Percentiles rank a stretch among this genome's conserved stretches.
Conservation (phyloP, 2,329 filamentous ascomycete genomes). For the Amylocarpus encephaloides region DNA sequence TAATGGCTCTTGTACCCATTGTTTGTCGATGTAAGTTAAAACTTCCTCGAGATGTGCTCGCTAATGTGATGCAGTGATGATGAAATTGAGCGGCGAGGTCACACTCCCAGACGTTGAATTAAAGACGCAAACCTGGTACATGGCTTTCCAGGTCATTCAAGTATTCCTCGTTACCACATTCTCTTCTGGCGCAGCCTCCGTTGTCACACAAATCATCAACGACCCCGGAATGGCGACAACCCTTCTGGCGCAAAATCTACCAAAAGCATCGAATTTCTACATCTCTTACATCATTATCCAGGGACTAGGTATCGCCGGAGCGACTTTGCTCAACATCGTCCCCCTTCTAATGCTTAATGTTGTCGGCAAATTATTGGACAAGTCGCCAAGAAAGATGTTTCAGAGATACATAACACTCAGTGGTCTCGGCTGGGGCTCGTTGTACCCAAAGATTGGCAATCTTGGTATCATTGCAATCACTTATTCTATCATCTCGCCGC, state of each 20-base stretch:
- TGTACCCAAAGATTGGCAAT: slow-evolving; percentile 75
- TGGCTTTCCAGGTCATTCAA: slow-evolving; percentile 82
- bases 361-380: slow-evolving; percentile 67
- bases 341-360: slow-evolving; percentile 69
- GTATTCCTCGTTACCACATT: slow-evolving; percentile 86
- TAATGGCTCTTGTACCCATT: slow-evolving; percentile 80
- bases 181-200: slow-evolving; percentile 70
- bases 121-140: slow-evolving; percentile 85
- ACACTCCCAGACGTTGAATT: slow-evolving; percentile 75
- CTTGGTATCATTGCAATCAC: slow-evolving; percentile 75
- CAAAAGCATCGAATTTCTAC: slow-evolving; percentile 87
- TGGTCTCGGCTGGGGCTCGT: slow-evolving; percentile 73
- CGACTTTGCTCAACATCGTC: slow-evolving; percentile 63
- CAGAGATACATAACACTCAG: slow-evolving; percentile 68
- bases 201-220: slow-evolving; percentile 55
- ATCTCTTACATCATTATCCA: slow-evolving; percentile 92
- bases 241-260: slow-evolving; percentile 68
- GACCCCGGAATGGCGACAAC: slow-evolving; percentile 55
- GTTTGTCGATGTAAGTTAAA: slow-evolving; percentile 62
- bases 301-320: slow-evolving; percentile 71
- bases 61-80: slow-evolving; percentile 52
- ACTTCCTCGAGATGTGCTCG: not conserved
- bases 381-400: slow-evolving; percentile 74
- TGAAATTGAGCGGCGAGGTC: slow-evolving; percentile 72
- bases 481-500: slow-evolving; percentile 78